phyloP scores from a whole-genome alignment of 139 green algal genomes.

The Gonium pectorale region DNA sequence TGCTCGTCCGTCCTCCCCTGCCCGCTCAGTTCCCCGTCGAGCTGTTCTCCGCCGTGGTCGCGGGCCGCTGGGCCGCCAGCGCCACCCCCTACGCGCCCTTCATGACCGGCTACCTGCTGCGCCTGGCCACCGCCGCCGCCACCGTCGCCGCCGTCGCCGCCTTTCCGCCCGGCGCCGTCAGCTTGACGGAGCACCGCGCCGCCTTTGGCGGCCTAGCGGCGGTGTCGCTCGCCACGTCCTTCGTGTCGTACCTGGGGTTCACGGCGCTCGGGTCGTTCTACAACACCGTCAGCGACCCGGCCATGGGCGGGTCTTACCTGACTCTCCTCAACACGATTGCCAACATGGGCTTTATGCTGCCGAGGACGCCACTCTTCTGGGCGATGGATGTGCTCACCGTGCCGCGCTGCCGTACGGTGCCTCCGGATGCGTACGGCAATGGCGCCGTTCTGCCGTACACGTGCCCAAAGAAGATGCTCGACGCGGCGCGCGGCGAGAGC shows the following conservation, averaged over 20 bases:
- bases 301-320: constrained; percentile 92
- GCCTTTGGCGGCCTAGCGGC: constrained; percentile 69
- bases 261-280: constrained; percentile 88
- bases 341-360: constrained; percentile 91
- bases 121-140: constrained; percentile 63
- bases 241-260: constrained; percentile 91
- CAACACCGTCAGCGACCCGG: constrained; percentile 76
- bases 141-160: constrained; percentile 41
- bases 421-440: not conserved
- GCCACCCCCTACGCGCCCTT: constrained; percentile 79
- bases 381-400: constrained; percentile 70
- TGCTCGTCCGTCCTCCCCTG: not conserved
- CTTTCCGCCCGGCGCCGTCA: constrained; percentile 50
- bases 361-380: constrained; percentile 80
- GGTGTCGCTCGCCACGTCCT: constrained; percentile 76
- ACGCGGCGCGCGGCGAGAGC: constrained; percentile 20
- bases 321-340: constrained; percentile 96
- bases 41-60: constrained; percentile 85
- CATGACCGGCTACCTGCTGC: constrained; percentile 73
- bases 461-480: constrained; percentile 49
- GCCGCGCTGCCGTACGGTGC: constrained; percentile 20
- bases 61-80: constrained; percentile 71
- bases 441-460: not conserved
- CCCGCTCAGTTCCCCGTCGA: constrained; percentile 81
- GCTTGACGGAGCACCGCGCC: constrained; percentile 35